Evolutionary conservation across 139 green algal species (phyloP), one percentile per base, ranked within the genome.

Genomic region (Chlamydomonas sphaeroides): DNA sequence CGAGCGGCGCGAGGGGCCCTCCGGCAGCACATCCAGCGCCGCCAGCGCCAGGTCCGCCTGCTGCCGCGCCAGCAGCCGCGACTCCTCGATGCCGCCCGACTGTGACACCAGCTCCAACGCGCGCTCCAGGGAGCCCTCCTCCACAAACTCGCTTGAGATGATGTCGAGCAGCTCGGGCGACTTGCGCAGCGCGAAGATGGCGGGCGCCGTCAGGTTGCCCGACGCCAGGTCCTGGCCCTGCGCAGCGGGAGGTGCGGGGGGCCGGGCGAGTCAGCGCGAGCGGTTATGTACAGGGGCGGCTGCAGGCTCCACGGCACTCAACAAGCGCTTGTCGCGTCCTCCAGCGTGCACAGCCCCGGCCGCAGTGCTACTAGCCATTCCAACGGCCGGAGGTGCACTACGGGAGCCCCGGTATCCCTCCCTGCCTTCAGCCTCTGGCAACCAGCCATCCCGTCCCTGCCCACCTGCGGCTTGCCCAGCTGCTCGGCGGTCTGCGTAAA

Each of bases 181-280:
- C 11, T 86, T 79, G 73, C 91, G 70, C 86, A 99, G 87, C 30
- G 97, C 97, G 81, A 95, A 99, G 71, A 99, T 91, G 3, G 85
- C 93, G 5, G 97, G 97, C 23, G 97, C 97, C 2, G 97, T 99
- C 26, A 99, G 83, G 91, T 99, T 99, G 42, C 97, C 97, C 48
- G 79, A 95, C 1, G 95, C 96, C 78, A 99, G 89, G 88, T 99
- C 97, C 79, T 98, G 96, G 5, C 97, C 97, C 84, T 97, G 92
- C 61, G n/a, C n/a, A n/a, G n/a, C n/a, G n/a, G n/a, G n/a, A n/a
- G n/a, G n/a, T n/a, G n/a, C n/a, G n/a, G n/a, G n/a, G n/a, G n/a
- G n/a, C n/a, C n/a, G n/a, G n/a, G n/a, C n/a, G n/a, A n/a, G n/a
- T n/a, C n/a, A n/a, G n/a, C n/a, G n/a, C n/a, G n/a, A n/a, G n/a